Evolutionary conservation across 495 filamentous ascomycete species (phyloP).

Genomic region (Cudoniella acicularis): DNA sequence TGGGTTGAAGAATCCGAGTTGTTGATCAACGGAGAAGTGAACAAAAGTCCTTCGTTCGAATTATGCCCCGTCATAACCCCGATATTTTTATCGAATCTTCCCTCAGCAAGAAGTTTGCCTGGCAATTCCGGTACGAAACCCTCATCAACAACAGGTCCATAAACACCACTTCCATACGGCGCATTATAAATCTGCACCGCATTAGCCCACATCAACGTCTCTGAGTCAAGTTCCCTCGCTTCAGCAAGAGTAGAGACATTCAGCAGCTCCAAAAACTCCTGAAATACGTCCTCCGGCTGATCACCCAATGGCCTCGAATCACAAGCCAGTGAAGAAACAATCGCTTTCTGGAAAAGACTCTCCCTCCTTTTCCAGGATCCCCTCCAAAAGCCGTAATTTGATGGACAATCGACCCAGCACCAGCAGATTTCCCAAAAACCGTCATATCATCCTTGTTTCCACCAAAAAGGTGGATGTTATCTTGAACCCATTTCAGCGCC

Average conservation of each 20-base stretch:
- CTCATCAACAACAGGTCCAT: conserved; percentile 57
- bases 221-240: background rate
- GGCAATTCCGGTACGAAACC: conserved; percentile 51
- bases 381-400: conserved; percentile 57
- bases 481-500: conserved; percentile 69
- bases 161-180: conserved; percentile 46
- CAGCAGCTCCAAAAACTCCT: background rate
- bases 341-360: conserved; percentile 23
- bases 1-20: background rate
- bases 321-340: conserved; percentile 13
- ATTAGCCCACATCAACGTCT: background rate
- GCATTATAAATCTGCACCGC: conserved; percentile 14
- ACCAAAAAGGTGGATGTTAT: conserved; percentile 64
- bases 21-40: background rate
- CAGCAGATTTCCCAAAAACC: conserved; percentile 67
- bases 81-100: conserved; percentile 49
- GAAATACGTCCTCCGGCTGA: background rate
- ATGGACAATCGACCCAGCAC: conserved; percentile 61
- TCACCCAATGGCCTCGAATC: conserved; percentile 16
- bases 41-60: conserved; percentile 44
- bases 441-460: conserved; percentile 64
- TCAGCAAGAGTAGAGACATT: conserved; percentile 7
- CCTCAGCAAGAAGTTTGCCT: conserved; percentile 50
- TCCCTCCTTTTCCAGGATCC: background rate
- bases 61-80: conserved; percentile 53